phyloP scores from a whole-genome alignment of 192 early-diverging fungal genomes.

The Backusella psychrophila region DNA sequence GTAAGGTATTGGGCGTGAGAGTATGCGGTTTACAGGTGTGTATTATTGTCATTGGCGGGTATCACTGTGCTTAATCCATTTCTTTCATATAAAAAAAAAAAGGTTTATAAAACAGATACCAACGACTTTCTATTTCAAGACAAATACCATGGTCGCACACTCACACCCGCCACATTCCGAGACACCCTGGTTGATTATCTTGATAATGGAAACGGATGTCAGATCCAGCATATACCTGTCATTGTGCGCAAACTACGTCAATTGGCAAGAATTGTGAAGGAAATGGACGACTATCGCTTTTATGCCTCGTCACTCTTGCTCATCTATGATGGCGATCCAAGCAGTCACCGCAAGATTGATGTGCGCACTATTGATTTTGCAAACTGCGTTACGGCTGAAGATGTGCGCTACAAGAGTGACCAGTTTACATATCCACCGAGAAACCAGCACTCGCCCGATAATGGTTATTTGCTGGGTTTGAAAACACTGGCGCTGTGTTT shows the following conservation, averaged over 20 bases:
- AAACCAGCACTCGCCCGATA: constrained; percentile 57
- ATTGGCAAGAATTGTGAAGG: constrained; percentile 74
- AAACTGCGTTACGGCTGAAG: constrained; percentile 70
- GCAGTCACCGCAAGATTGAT: constrained; percentile 54
- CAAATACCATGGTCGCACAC: constrained; percentile 94
- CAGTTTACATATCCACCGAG: constrained; percentile 43
- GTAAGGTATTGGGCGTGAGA: constrained; percentile 87
- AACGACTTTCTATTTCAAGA: constrained; percentile 80
- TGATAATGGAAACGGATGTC: constrained; percentile 80
- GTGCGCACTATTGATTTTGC: constrained; percentile 97
- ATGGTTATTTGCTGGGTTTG: constrained; percentile 78
- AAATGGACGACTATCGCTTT: constrained; percentile 85
- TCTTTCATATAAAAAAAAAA: background rate
- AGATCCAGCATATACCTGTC: constrained; percentile 79
- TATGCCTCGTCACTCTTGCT: constrained; percentile 89
- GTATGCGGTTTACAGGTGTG: constrained; percentile 98
- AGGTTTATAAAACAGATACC: constrained; percentile 25
- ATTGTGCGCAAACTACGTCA: constrained; percentile 75
- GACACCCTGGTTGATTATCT: constrained; percentile 79
- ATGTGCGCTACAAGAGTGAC: constrained; percentile 17
- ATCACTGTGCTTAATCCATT: background rate
- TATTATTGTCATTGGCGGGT: background rate
- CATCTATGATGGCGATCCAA: constrained; percentile 84
- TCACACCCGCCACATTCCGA: constrained; percentile 79
- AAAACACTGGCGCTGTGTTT: constrained; percentile 68